Evolutionary conservation across 768 basidiomycete genomes (phyloP), one percentile per base, ranked within the genome.

Genomic region (Boletus tomentosulus): DNA sequence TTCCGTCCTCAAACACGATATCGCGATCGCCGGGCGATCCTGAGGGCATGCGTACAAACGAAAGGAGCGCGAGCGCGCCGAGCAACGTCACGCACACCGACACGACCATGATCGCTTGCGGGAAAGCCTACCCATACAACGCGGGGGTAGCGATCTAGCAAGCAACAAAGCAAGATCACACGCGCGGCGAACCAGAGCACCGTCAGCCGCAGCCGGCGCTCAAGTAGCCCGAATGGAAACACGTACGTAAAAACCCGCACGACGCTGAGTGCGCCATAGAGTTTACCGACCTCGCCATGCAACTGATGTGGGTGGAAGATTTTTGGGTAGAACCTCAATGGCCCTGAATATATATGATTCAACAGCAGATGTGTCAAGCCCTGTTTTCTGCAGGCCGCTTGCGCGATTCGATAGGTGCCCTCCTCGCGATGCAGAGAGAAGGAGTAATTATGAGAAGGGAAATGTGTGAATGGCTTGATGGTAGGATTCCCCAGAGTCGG

Each of bases 211-310:
- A 19, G 19, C 19, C 19, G 19, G 19, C 19, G 19, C 19, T 19
- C 19, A 19, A 19, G 19, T 19, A 19, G 19, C 19, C 19, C 19
- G 19, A 19, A 19, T 19, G 19, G 19, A 19, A 49, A 56, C 19
- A 46, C 75, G 44, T 60, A 86, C 83, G 83, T 76, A 9, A 92
- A 63, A 6, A 87, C 83, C 56, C 87, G 81, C 4, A 92, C 59
- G 28, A 94, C 87, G 52, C 85, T 84, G 54, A 94, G 59, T 4
- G 84, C 91, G 12, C 91, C 93, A 62, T 93, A 94, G 16, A 97
- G 74, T 60, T 75, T 77, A 3, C 92, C 93, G 12, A 77, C 73
- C 62, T 92, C 87, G 13, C 74, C 75, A 4, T 39, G 28, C 11
- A 3, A 6, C 37, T 53, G 19, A 57, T 39, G 6, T 19, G 4